Conservation (phyloP, 192 early-diverging fungal species). For the Backusella macrospora region DNA sequence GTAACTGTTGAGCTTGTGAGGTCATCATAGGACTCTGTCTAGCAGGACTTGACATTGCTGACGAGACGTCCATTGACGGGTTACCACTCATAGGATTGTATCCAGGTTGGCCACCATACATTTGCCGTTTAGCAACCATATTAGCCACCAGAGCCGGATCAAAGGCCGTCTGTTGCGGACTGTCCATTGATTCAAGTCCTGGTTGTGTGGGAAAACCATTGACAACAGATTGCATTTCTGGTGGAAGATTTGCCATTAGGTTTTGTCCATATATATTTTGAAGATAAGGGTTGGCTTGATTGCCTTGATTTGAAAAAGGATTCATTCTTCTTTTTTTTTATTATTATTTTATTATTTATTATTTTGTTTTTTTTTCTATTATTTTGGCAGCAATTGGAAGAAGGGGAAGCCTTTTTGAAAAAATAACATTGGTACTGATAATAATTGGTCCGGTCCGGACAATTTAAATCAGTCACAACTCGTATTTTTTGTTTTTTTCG, state of each 20-base stretch:
- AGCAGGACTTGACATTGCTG: constrained; percentile 1
- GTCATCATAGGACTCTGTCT: constrained; percentile 19
- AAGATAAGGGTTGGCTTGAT: constrained; percentile 27
- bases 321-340: constrained; percentile 19
- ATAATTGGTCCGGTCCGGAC: neutral
- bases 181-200: neutral
- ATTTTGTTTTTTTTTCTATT: neutral
- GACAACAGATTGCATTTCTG: constrained; percentile 27
- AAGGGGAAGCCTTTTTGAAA: constrained; percentile 4
- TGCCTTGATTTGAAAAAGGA: constrained; percentile 20
- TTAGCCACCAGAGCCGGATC: constrained; percentile 14
- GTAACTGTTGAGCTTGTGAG: constrained; percentile 5
- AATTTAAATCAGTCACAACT: neutral
- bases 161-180: constrained; percentile 16
- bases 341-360: too few species aligned
- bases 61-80: constrained; percentile 4
- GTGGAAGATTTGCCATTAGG: constrained; percentile 20
- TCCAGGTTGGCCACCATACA: constrained; percentile 8
- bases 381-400: neutral
- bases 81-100: neutral
- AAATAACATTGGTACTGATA: neutral
- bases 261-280: constrained; percentile 20
- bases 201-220: constrained; percentile 22
- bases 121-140: constrained; percentile 11
- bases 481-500: neutral